phyloP scores from a whole-genome alignment of 2,329 filamentous ascomycete genomes.

The Arthrinium puccinioides region DNA sequence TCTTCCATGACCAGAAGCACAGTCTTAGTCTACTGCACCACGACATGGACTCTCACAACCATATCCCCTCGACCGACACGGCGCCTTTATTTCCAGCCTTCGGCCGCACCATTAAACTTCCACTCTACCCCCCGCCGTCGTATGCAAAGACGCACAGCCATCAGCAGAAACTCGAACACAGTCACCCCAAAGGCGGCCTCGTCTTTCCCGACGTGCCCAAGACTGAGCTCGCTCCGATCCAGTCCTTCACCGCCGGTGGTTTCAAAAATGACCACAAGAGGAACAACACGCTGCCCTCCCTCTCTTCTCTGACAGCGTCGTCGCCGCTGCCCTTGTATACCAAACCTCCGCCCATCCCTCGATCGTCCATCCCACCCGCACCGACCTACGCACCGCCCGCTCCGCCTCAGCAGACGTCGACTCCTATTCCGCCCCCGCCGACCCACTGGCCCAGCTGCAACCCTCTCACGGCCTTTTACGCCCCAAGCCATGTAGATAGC shows the following conservation, averaged over 20 bases:
- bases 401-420: slow-evolving; percentile 14
- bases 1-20: slow-evolving; percentile 10
- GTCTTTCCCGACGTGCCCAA: slow-evolving; percentile 25
- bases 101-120: slow-evolving; percentile 24
- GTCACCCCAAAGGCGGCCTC: slow-evolving; percentile 12
- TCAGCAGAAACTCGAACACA: neutral
- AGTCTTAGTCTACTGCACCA: slow-evolving; percentile 9
- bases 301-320: slow-evolving; percentile 31
- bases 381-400: slow-evolving; percentile 14
- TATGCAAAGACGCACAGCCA: slow-evolving; percentile 27
- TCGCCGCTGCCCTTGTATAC: slow-evolving; percentile 16
- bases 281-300: slow-evolving; percentile 30
- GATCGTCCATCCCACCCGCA: slow-evolving; percentile 7
- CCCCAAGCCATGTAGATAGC: slow-evolving; percentile 33
- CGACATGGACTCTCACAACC: slow-evolving; percentile 12
- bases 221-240: slow-evolving; percentile 37
- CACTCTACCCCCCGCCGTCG: slow-evolving; percentile 27
- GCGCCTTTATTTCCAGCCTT: slow-evolving; percentile 16
- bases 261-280: slow-evolving; percentile 14
- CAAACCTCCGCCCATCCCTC: slow-evolving; percentile 8
- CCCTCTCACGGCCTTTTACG: slow-evolving; percentile 41
- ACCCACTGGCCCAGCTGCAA: slow-evolving; percentile 42
- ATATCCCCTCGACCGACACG: slow-evolving; percentile 13
- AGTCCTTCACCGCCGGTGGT: slow-evolving; percentile 20
- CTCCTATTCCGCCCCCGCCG: slow-evolving; percentile 16